Base-by-base conservation (phyloP, 768 basidiomycete species). In the Amanita rimosa region DNA sequence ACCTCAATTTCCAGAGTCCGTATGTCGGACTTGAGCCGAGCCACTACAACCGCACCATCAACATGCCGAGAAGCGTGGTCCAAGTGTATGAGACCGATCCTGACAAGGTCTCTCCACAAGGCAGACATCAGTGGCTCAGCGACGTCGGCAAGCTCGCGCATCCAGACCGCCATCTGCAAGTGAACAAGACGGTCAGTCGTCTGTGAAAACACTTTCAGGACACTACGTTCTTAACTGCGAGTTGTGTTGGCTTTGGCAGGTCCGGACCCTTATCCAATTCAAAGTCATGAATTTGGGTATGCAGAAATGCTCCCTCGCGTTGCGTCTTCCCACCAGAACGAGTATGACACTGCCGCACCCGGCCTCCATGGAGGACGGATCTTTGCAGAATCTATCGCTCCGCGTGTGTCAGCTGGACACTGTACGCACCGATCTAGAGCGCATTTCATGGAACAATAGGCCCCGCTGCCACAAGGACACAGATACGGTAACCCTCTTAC, bases 241-340 rank as follows among this genome's bases (percentile, higher is more conserved):
- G 24, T 2, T 22, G 9, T 5, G 24, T 27, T 27, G 27, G 27
- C 9, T 27, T 27, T 27, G 27, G 27, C 21, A 47, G 46, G 24
- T 39, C n/a, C 37, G 22, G 11, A 47, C 46, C 10, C 19, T 47
- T 11, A 22, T 39, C 9, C 46, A 47, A 47, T 47, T 47, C 26
- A 36, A 35, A 10, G 46, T 47, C 11, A 10, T 37, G 14, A 35
- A 47, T 27, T 47, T 36, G 8, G 46, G 46, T 3, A 47, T 37
- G 46, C 19, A 47, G 14, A 2, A 14, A 21, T 47, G 46, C 16
- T 36, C 46, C 17, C 37, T 47, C 14, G 24, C 34, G 11, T 16
- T 47, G 2, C 37, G 35, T 6, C 37, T 47, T 34, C 35, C n/a
- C n/a, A n/a, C 34, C 6, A 34, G 21, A 19, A 33, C n/a, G 6